Conservation (phyloP, 179 eudicot species). For the Camellia oleifera region DNA sequence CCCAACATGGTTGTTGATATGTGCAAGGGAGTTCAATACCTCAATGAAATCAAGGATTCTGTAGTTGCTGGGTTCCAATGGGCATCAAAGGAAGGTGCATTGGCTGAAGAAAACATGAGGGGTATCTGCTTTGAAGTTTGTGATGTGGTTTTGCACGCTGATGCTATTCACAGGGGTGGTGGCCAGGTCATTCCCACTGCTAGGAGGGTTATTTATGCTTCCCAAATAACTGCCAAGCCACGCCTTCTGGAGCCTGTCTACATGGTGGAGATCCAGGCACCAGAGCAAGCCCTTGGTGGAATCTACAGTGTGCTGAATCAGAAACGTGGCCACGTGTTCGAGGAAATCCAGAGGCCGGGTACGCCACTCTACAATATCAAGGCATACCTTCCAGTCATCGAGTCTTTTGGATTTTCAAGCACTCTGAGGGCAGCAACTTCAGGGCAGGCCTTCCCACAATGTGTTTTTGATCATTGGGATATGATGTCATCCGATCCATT, state of each 20-base stretch:
- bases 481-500: constrained; percentile 51
- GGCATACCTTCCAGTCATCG: constrained; percentile 51
- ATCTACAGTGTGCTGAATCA: constrained; percentile 57
- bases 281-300: constrained; percentile 52
- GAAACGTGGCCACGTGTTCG: constrained; percentile 57
- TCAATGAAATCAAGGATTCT: constrained; percentile 54
- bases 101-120: constrained; percentile 53
- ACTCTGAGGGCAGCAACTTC: constrained; percentile 49
- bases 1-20: constrained; percentile 57
- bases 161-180: constrained; percentile 60
- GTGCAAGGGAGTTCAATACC: constrained; percentile 57
- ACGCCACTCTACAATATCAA: constrained; percentile 56
- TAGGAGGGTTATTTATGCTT: constrained; percentile 49
- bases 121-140: constrained; percentile 56
- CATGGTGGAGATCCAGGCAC: constrained; percentile 56
- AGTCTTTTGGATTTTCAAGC: constrained; percentile 47
- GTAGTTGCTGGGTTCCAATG: constrained; percentile 56
- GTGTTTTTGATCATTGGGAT: constrained; percentile 57
- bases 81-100: constrained; percentile 54
- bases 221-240: constrained; percentile 52
- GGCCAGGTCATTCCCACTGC: constrained; percentile 54
- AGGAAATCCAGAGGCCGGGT: constrained; percentile 57
- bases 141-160: constrained; percentile 52
- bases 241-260: constrained; percentile 50
- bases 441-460: constrained; percentile 51